These are phyloP conservation scores for Populus hybrid DNA, from an alignment of 441 rosid genomes.

Conservation along the genomic window DNA sequence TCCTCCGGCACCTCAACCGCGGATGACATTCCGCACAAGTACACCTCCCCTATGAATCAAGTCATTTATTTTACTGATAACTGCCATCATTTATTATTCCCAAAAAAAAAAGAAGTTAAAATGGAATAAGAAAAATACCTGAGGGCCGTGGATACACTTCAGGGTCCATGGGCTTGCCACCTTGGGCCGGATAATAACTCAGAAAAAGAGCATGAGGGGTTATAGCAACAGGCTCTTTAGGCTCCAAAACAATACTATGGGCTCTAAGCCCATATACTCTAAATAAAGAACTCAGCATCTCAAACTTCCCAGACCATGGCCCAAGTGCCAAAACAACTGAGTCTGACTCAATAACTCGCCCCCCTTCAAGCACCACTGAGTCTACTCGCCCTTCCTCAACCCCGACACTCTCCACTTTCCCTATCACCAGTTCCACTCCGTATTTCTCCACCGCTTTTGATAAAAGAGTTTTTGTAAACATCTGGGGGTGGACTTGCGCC, in stretches of 20 bases:
- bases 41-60: slow-evolving; percentile 27
- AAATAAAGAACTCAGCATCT: slow-evolving; percentile 50
- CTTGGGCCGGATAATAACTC: slow-evolving; percentile 42
- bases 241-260: slow-evolving; percentile 75
- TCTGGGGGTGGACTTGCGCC: slow-evolving; percentile 82
- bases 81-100: not conserved
- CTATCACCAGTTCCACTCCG: slow-evolving; percentile 69
- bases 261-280: slow-evolving; percentile 69
- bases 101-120: not conserved
- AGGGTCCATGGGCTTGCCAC: slow-evolving; percentile 62
- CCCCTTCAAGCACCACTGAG: slow-evolving; percentile 57
- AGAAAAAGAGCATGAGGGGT: slow-evolving; percentile 70
- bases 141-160: slow-evolving; percentile 86
- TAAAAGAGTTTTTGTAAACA: slow-evolving; percentile 58
- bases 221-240: slow-evolving; percentile 44
- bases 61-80: not conserved
- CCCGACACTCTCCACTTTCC: slow-evolving; percentile 52
- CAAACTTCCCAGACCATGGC: slow-evolving; percentile 75
- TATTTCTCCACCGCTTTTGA: slow-evolving; percentile 48
- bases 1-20: slow-evolving; percentile 68
- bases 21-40: slow-evolving; percentile 9
- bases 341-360: slow-evolving; percentile 51
- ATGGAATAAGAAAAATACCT: slow-evolving; percentile 30
- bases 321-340: slow-evolving; percentile 70
- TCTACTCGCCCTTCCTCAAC: slow-evolving; percentile 34